Percentiles rank a stretch among this genome's conserved stretches.
These are phyloP conservation scores for Saccharomyces hybrid DNA, from an alignment of 1,139 yeast genomes.

Conservation along the genomic window DNA sequence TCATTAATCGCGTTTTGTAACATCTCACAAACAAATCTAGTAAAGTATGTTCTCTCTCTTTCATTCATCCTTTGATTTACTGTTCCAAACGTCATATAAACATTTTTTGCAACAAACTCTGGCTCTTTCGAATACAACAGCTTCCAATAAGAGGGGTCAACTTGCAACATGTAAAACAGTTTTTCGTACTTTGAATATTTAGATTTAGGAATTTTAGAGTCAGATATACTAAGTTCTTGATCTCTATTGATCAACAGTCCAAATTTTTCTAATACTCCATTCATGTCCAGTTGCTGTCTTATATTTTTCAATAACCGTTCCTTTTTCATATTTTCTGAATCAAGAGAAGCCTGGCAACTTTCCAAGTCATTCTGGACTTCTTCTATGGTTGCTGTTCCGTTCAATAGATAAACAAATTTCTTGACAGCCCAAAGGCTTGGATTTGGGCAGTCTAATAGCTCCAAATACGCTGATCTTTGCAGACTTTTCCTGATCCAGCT, in stretches of 20 bases:
- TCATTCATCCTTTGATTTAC: constrained; percentile 26
- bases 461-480: constrained; percentile 66
- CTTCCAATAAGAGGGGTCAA: constrained; percentile 70
- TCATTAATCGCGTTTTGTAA: constrained; percentile 36
- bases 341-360: constrained; percentile 61
- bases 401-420: constrained; percentile 68
- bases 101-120: constrained; percentile 23
- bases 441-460: constrained; percentile 57
- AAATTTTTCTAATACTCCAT: constrained; percentile 15
- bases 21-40: constrained; percentile 51
- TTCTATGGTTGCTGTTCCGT: constrained; percentile 68
- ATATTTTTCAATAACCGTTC: constrained; percentile 30
- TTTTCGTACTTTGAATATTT: constrained; percentile 50
- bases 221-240: constrained; percentile 3
- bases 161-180: constrained; percentile 73
- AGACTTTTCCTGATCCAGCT: constrained; percentile 61
- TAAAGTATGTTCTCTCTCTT: constrained; percentile 69
- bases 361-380: constrained; percentile 70
- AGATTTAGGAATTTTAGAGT: constrained; percentile 13
- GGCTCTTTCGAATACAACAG: constrained; percentile 39
- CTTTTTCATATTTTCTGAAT: constrained; percentile 74
- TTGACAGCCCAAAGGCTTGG: constrained; percentile 76
- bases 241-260: constrained; percentile 12
- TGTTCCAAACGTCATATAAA: constrained; percentile 27
- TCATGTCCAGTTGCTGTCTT: constrained; percentile 20